Conservation (phyloP, 1,284 basidiomycete species). For the Grifola frondosa region DNA sequence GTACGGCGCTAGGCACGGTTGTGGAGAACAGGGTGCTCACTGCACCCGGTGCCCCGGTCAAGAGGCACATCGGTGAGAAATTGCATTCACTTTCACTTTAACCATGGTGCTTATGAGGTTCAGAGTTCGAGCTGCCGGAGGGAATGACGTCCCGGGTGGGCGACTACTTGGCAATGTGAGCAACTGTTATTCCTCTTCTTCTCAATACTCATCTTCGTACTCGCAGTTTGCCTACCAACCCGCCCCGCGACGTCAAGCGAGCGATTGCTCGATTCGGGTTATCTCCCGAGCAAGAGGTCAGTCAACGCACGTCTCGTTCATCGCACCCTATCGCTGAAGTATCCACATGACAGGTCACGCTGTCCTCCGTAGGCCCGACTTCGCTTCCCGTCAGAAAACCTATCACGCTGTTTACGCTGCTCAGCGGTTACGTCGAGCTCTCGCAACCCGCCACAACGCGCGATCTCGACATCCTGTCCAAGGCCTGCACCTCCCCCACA, state of each 20-base stretch:
- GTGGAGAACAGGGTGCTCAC: slow-evolving; percentile 44
- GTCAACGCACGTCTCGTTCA: not conserved
- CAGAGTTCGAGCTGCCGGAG: slow-evolving; percentile 42
- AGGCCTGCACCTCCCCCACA: slow-evolving; percentile 18
- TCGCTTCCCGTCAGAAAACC: slow-evolving; percentile 42
- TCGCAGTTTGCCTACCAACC: slow-evolving; percentile 43
- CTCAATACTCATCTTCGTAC: not conserved
- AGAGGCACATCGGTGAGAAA: slow-evolving; percentile 38
- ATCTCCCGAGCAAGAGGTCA: slow-evolving; percentile 44
- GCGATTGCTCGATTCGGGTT: slow-evolving; percentile 42
- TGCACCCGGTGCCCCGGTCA: slow-evolving; percentile 37
- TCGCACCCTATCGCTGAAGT: not conserved
- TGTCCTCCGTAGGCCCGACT: slow-evolving; percentile 39
- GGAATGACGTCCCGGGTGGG: slow-evolving; percentile 39
- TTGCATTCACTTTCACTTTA: not conserved
- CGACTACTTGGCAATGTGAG: slow-evolving; percentile 48
- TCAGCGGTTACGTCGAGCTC: slow-evolving; percentile 50
- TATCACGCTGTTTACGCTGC: slow-evolving; percentile 37
- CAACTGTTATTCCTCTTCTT: slow-evolving; percentile 9
- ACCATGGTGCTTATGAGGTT: not conserved
- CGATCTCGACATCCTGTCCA: slow-evolving; percentile 33
- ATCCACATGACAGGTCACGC: slow-evolving; percentile 31
- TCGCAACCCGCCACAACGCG: slow-evolving; percentile 44
- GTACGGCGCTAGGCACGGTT: slow-evolving; percentile 41
- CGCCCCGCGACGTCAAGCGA: slow-evolving; percentile 38